Percentiles rank a stretch among this genome's conserved stretches.
phyloP scores from a whole-genome alignment of 257 asterid genomes.

The Rauvolfia tetraphylla region DNA sequence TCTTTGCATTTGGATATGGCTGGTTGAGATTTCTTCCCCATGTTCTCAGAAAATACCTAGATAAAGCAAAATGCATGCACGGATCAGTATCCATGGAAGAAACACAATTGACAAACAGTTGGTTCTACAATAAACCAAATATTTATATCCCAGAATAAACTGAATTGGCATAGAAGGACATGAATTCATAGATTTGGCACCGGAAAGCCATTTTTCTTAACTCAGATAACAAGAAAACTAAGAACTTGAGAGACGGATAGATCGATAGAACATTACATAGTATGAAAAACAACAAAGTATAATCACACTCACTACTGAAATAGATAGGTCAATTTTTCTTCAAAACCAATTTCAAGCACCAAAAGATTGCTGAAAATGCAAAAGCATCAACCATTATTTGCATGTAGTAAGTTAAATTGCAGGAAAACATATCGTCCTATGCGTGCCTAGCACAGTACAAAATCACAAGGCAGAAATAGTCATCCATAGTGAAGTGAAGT shows the following conservation, averaged over 20 bases:
- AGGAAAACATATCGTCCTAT: neutral
- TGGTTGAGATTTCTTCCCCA: conserved; percentile 85
- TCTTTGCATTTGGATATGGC: conserved; percentile 66
- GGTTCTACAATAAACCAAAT: neutral
- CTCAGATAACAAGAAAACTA: neutral
- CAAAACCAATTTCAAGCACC: neutral
- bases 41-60: conserved; percentile 84
- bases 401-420: neutral
- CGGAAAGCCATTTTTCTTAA: neutral
- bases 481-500: neutral
- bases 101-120: neutral
- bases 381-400: no score
- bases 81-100: neutral
- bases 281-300: neutral
- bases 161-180: neutral
- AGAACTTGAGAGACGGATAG: neutral
- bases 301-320: neutral
- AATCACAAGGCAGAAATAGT: neutral
- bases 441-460: neutral
- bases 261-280: neutral
- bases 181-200: neutral
- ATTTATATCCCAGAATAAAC: neutral
- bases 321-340: no score
- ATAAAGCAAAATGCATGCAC: conserved; percentile 1
- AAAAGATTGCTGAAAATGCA: neutral